Base-by-base conservation (phyloP, 495 filamentous ascomycete species). In the Tuber calosporum region DNA sequence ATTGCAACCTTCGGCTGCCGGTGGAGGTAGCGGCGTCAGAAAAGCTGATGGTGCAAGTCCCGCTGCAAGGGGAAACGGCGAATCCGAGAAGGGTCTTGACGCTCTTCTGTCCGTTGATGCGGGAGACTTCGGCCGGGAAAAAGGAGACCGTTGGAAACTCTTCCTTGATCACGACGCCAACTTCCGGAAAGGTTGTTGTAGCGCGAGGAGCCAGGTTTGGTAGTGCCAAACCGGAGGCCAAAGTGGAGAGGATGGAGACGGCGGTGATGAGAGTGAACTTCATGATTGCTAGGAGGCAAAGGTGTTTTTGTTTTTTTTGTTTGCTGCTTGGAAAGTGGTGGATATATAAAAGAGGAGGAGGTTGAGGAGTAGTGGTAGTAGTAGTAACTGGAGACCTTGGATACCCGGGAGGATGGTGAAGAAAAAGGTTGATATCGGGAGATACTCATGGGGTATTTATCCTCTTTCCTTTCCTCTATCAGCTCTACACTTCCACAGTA, bases 161-260 rank as follows among this genome's bases (percentile, higher is more conserved):
- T n/a, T 62, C 53, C 26, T 19, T 30, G 13, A 62, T 19, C 53
- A 15, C 8, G 48, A 62, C 4, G 53, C 2, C 13, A 13, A 30
- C 5, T 1, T 0, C 0, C 0, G 53, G 53, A 26, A 0, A 11
- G 26, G 6, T 34, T 2, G 9, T 0, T 0, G 26, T 2, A 17
- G 0, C 4, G 53, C 26, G 53, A 4, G 3, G 8, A 1, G 11
- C 1, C 1, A 34, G 53, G 53, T 62, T 9, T 34, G 26, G 13
- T 2, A 62, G 13, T 19, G 53, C 13, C 26, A 62, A 62, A 30
- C 53, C 13, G 13, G 53, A 34, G 26, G 26, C 53, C 13, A 62
- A 15, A 13, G 53, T 34, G 4, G 53, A 62, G 53, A 62, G 53
- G 53, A n/a, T n/a, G 11, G 53, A 62, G 26, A 62, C 4, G 13